Evolutionary conservation across 1,284 basidiomycete species (phyloP).

Genomic region (Sanghuangporus sanghuang): DNA sequence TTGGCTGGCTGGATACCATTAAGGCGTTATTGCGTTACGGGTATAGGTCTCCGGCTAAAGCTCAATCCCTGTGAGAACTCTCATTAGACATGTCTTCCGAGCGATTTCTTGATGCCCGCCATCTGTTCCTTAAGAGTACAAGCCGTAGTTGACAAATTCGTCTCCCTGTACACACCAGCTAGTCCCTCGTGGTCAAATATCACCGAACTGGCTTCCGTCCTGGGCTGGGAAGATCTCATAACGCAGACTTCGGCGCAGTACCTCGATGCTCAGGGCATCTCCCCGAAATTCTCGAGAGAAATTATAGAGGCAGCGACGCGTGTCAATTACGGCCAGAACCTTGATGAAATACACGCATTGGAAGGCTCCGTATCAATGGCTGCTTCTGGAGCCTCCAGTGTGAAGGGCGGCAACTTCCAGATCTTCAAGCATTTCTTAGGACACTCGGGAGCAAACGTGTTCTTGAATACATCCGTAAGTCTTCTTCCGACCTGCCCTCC

Average conservation of each 20-base stretch:
- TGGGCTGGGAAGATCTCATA: conserved; percentile 52
- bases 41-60: conserved; percentile 55
- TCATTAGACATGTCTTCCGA: not conserved
- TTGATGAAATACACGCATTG: conserved; percentile 74
- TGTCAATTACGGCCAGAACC: conserved; percentile 85
- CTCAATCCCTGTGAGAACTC: conserved; percentile 49
- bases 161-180: conserved; percentile 53
- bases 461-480: conserved; percentile 63
- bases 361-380: conserved; percentile 76
- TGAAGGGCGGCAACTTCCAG: conserved; percentile 81
- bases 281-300: conserved; percentile 64
- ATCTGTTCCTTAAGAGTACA: conserved; percentile 43
- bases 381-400: conserved; percentile 58
- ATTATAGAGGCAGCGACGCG: conserved; percentile 80
- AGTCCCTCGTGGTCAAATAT: conserved; percentile 65
- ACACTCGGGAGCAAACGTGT: conserved; percentile 61
- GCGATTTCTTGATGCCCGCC: not conserved
- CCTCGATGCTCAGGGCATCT: conserved; percentile 52
- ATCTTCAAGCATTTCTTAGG: conserved; percentile 83
- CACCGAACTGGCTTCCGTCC: conserved; percentile 42
- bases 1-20: conserved; percentile 67
- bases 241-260: conserved; percentile 56
- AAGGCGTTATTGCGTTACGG: conserved; percentile 84
- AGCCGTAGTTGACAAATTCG: conserved; percentile 48
- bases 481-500: not conserved